Conservation (phyloP, 257 asterid species). For the Paulownia fortunei region DNA sequence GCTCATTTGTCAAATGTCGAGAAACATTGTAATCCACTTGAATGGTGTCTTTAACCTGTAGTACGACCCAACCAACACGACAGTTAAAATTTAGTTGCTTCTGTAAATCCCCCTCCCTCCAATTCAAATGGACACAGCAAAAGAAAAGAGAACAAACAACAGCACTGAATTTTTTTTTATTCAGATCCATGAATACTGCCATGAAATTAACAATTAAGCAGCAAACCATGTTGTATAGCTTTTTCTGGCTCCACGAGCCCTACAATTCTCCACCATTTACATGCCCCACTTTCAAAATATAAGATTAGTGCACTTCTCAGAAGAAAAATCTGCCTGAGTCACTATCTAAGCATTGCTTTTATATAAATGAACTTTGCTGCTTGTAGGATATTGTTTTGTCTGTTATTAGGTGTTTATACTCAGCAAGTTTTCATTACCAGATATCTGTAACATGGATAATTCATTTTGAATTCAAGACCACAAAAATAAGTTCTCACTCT, state of each 20-base stretch:
- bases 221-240: neutral
- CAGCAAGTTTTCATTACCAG: neutral
- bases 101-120: neutral
- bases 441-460: neutral
- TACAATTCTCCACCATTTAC: slow-evolving; percentile 1
- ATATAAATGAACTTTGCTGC: neutral
- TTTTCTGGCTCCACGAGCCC: neutral
- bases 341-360: neutral
- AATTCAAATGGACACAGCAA: neutral
- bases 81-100: slow-evolving; percentile 9
- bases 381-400: neutral
- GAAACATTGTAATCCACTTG: slow-evolving; percentile 94
- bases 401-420: neutral
- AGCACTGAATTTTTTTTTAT: neutral
- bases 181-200: neutral
- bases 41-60: slow-evolving; percentile 91
- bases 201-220: neutral
- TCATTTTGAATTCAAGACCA: neutral
- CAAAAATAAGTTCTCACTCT: neutral
- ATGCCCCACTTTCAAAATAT: slow-evolving; percentile 13
- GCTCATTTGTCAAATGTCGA: slow-evolving; percentile 77
- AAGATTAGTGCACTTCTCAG: neutral
- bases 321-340: neutral
- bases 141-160: slow-evolving; percentile 18
- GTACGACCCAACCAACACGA: slow-evolving; percentile 25